Evolutionary conservation across 257 asterid species (phyloP).

Genomic region (Rehmannia glutinosa): DNA sequence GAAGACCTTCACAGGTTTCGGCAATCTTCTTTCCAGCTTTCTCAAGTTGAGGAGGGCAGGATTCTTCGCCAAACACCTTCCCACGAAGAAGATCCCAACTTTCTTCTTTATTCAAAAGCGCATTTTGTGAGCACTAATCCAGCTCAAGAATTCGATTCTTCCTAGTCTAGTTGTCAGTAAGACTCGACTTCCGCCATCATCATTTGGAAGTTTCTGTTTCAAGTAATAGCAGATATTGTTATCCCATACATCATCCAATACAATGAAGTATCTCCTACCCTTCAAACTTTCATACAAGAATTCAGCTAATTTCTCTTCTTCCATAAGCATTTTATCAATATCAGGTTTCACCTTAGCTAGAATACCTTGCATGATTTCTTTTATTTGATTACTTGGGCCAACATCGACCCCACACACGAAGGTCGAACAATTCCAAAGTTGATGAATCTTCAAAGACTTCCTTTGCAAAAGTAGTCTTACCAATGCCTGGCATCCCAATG

Average conservation of each 20-base stretch:
- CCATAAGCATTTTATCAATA: neutral
- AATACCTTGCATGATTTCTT: neutral
- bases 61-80: neutral
- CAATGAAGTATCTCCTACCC: neutral
- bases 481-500: constrained; percentile 2
- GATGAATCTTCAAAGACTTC: neutral
- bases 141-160: too few relatives aligned
- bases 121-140: too few relatives aligned
- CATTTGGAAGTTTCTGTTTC: too few relatives aligned
- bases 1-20: constrained; percentile 25
- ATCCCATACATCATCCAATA: constrained; percentile 1
- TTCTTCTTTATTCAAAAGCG: neutral
- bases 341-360: neutral
- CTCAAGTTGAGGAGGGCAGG: neutral
- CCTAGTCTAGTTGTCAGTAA: neutral
- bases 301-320: neutral
- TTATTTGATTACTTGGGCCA: neutral
- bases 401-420: neutral
- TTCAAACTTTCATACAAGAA: neutral
- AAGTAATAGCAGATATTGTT: neutral
- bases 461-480: neutral
- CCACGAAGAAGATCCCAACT: constrained; percentile 17
- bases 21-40: constrained; percentile 15
- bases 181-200: neutral
- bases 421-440: neutral